These are phyloP conservation scores for Dactylorhiza incarnata DNA, from an alignment of 106 monocot species.

Conservation along the genomic window DNA sequence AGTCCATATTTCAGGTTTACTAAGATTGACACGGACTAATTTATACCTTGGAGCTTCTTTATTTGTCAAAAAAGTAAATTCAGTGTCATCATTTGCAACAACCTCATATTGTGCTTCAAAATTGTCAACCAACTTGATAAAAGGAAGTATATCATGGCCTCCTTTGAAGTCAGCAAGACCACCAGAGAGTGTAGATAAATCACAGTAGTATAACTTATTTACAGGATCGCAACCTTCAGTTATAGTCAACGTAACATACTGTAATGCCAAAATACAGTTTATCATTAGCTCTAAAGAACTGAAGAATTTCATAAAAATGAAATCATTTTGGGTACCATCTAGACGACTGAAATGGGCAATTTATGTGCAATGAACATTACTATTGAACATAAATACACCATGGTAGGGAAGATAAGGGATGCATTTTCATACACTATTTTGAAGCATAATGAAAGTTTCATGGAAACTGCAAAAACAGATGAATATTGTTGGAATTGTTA, in stretches of 20 bases:
- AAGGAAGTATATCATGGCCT: constrained; percentile 47
- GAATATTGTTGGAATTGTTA: too few relatives aligned
- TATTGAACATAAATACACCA: too few relatives aligned
- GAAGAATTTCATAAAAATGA: neutral
- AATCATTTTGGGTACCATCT: too few relatives aligned
- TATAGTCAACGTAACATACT: constrained; percentile 63
- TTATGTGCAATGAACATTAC: too few relatives aligned
- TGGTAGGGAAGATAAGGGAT: too few relatives aligned
- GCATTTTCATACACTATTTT: too few relatives aligned
- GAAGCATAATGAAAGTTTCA: too few relatives aligned
- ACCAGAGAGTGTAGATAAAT: constrained; percentile 47
- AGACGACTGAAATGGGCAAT: neutral
- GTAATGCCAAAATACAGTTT: constrained; percentile 16
- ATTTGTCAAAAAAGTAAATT: constrained; percentile 87
- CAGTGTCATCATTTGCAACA: constrained; percentile 62
- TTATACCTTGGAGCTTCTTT: constrained; percentile 76
- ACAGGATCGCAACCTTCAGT: constrained; percentile 66
- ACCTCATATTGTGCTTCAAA: constrained; percentile 58
- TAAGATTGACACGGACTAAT: constrained; percentile 63
- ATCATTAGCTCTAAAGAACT: constrained; percentile 8
- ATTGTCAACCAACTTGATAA: constrained; percentile 75
- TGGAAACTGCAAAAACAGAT: too few relatives aligned
- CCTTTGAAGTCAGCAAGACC: constrained; percentile 59
- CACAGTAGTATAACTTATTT: constrained; percentile 84
- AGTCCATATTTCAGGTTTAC: constrained; percentile 48